phyloP scores from a whole-genome alignment of 495 filamentous ascomycete species.

The Penicillium cinerascens region DNA sequence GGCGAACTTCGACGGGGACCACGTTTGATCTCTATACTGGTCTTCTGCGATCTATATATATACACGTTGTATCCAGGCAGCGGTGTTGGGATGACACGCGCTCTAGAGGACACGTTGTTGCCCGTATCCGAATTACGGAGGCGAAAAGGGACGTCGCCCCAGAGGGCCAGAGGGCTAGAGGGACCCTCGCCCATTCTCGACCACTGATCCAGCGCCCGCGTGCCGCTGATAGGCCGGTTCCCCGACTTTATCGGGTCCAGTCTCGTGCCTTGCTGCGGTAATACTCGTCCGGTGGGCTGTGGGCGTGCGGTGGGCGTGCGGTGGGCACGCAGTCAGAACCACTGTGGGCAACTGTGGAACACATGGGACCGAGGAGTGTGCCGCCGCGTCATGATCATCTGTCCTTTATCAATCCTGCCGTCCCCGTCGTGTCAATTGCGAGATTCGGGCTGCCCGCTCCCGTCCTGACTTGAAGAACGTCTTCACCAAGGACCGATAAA shows the following conservation, averaged over 20 bases:
- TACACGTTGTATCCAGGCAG: neutral
- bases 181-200: constrained; percentile 7
- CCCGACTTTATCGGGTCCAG: constrained; percentile 16
- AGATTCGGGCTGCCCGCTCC: constrained; percentile 16
- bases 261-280: constrained; percentile 7
- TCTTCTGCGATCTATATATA: neutral
- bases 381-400: constrained; percentile 12
- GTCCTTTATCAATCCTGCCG: neutral
- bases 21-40: neutral
- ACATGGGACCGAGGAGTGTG: constrained; percentile 10
- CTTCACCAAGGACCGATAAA: constrained; percentile 43
- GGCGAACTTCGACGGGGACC: neutral
- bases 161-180: neutral
- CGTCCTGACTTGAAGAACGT: constrained; percentile 39
- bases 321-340: too few species aligned
- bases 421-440: constrained; percentile 6
- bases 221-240: constrained; percentile 18
- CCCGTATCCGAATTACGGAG: constrained; percentile 21
- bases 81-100: neutral
- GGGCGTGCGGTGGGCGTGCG: neutral
- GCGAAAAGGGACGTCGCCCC: constrained; percentile 12
- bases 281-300: neutral
- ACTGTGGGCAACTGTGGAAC: constrained; percentile 3
- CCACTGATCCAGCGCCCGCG: constrained; percentile 11
- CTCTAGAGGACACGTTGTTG: constrained; percentile 47